Evolutionary conservation across 1,139 yeast species (phyloP).

Genomic region (Debaryomycetaceae sp.): DNA sequence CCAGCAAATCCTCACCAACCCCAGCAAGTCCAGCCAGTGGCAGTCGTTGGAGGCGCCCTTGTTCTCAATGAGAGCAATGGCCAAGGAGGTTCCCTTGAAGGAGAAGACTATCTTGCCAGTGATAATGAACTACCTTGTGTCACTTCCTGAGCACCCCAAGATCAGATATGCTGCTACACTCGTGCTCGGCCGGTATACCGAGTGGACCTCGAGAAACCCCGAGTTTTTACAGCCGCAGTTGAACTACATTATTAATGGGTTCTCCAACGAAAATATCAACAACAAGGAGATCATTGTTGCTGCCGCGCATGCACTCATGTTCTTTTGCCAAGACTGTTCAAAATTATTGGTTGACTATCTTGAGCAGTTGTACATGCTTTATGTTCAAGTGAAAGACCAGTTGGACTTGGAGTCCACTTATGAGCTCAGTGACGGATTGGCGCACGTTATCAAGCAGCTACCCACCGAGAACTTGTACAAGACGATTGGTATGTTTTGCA

Average conservation of each 20-base stretch:
- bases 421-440: slow-evolving; percentile 87
- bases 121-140: slow-evolving; percentile 65
- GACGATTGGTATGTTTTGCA: slow-evolving; percentile 52
- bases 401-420: slow-evolving; percentile 68
- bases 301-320: slow-evolving; percentile 91
- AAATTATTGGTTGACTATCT: slow-evolving; percentile 59
- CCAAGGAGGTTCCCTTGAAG: slow-evolving; percentile 71
- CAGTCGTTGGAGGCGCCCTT: slow-evolving; percentile 88
- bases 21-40: slow-evolving; percentile 49
- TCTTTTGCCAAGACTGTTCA: slow-evolving; percentile 90
- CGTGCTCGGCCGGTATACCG: slow-evolving; percentile 90
- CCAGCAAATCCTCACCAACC: slow-evolving; percentile 32
- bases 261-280: slow-evolving; percentile 23
- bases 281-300: slow-evolving; percentile 68
- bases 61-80: slow-evolving; percentile 91
- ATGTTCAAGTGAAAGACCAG: slow-evolving; percentile 52
- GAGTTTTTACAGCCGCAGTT: slow-evolving; percentile 78
- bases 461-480: slow-evolving; percentile 31
- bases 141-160: slow-evolving; percentile 81
- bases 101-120: slow-evolving; percentile 73
- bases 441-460: slow-evolving; percentile 69
- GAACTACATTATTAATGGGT: slow-evolving; percentile 79
- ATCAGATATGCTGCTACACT: slow-evolving; percentile 89
- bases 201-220: slow-evolving; percentile 89
- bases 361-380: slow-evolving; percentile 74